phyloP scores from a whole-genome alignment of 495 filamentous ascomycete species.

The Penicillium pancosmium region DNA sequence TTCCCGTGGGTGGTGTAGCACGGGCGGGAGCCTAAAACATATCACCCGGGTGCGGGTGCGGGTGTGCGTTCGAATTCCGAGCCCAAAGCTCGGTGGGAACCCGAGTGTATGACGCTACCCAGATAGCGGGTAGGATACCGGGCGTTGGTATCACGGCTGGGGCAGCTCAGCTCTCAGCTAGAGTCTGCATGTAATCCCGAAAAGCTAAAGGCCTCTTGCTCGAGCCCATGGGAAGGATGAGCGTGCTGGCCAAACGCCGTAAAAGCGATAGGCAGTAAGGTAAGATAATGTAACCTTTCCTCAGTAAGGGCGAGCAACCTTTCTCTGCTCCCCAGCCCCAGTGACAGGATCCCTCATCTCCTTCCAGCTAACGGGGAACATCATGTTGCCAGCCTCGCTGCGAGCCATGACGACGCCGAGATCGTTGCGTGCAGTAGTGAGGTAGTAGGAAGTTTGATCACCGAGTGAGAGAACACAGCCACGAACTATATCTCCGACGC shows the following conservation, averaged over 20 bases:
- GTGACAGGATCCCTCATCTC: slow-evolving; percentile 85
- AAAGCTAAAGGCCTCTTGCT: background rate
- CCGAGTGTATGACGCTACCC: background rate
- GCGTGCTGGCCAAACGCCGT: background rate
- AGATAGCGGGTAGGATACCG: background rate
- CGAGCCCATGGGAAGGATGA: background rate
- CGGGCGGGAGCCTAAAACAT: background rate
- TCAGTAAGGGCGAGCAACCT: slow-evolving; percentile 93
- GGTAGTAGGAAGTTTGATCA: slow-evolving; percentile 92
- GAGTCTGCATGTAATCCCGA: background rate
- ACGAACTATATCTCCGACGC: slow-evolving; percentile 90
- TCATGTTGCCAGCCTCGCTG: slow-evolving; percentile 84
- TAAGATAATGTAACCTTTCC: background rate
- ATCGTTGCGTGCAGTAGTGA: slow-evolving; percentile 86
- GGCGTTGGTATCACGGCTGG: background rate
- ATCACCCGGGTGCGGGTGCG: background rate
- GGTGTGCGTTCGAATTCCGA: background rate
- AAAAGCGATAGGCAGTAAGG: background rate
- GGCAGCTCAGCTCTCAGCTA: background rate
- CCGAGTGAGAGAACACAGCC: slow-evolving; percentile 89
- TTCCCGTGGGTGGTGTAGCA: background rate
- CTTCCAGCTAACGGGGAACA: slow-evolving; percentile 93
- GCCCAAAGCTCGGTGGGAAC: background rate
- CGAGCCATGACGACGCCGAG: slow-evolving; percentile 92
- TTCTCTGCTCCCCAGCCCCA: slow-evolving; percentile 77